A percentile compares a stretch with the other conserved stretches of the same genome.
These are phyloP conservation scores for Tricladium varicosporioides DNA, from an alignment of 2,329 filamentous ascomycete genomes.

Conservation along the genomic window DNA sequence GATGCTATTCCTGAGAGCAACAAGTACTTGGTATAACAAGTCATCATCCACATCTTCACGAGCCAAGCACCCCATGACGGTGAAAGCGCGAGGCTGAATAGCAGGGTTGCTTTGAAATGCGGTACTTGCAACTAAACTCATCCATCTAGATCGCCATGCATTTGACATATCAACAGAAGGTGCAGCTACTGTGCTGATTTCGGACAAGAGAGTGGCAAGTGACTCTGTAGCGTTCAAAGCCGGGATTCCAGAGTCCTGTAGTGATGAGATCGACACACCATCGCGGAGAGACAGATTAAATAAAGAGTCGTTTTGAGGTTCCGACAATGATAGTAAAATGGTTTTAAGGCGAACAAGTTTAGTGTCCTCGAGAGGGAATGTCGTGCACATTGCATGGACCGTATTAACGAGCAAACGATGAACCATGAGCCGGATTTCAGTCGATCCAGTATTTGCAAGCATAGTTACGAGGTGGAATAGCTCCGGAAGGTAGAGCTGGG, in stretches of 20 bases:
- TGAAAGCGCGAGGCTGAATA: constrained; percentile 67
- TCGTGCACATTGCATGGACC: constrained; percentile 65
- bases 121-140: constrained; percentile 70
- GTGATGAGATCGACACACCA: constrained; percentile 51
- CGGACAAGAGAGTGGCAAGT: constrained; percentile 59
- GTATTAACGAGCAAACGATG: constrained; percentile 65
- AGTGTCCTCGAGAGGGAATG: constrained; percentile 60
- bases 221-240: constrained; percentile 51
- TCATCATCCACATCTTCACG: constrained; percentile 72
- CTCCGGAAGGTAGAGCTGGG: constrained; percentile 66
- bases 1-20: constrained; percentile 64
- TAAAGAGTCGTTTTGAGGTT: constrained; percentile 58
- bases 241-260: constrained; percentile 47
- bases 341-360: constrained; percentile 44
- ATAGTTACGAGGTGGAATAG: constrained; percentile 71
- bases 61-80: constrained; percentile 69
- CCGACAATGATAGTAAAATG: constrained; percentile 57
- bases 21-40: constrained; percentile 67
- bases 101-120: constrained; percentile 72
- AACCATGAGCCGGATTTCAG: constrained; percentile 56
- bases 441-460: constrained; percentile 62
- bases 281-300: constrained; percentile 51
- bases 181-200: constrained; percentile 62
- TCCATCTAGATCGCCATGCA: constrained; percentile 69
- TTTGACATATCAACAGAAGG: constrained; percentile 65